A percentile compares a stretch with the other conserved stretches of the same genome.
Conservation (phyloP, 768 basidiomycete species). For the Antrodiella citrinella region DNA sequence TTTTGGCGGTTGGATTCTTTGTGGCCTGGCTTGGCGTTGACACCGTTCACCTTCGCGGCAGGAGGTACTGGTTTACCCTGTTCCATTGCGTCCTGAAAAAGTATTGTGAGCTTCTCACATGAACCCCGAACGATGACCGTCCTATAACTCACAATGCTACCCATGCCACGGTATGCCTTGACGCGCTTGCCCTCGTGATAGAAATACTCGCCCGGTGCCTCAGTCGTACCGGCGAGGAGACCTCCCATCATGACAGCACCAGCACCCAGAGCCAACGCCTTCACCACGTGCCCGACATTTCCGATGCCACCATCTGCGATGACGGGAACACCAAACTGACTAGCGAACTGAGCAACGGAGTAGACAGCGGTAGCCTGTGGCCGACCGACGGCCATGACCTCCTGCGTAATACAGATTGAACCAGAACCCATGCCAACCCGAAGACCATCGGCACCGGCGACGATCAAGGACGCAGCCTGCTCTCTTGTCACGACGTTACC, state of each 20-base stretch:
- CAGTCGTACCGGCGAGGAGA: slow-evolving; percentile 89
- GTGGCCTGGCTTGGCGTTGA: slow-evolving; percentile 17
- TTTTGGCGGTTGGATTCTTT: slow-evolving; percentile 43
- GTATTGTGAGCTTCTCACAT: neutral
- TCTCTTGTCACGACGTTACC: slow-evolving; percentile 98
- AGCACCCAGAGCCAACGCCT: slow-evolving; percentile 90
- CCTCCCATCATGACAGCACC: slow-evolving; percentile 99
- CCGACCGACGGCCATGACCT: slow-evolving; percentile 97
- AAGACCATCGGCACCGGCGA: slow-evolving; percentile 91
- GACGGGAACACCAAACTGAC: slow-evolving; percentile 90
- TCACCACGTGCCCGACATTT: slow-evolving; percentile 97
- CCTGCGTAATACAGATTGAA: slow-evolving; percentile 98
- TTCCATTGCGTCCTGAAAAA: slow-evolving; percentile 74
- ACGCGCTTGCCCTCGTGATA: slow-evolving; percentile 99
- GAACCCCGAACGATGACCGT: no score
- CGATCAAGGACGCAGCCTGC: slow-evolving; percentile 90
- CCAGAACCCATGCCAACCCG: slow-evolving; percentile 98
- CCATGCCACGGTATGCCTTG: slow-evolving; percentile 99
- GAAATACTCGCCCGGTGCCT: slow-evolving; percentile 98
- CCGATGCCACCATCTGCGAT: slow-evolving; percentile 94
- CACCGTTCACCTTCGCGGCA: slow-evolving; percentile 19
- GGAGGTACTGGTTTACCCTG: slow-evolving; percentile 46
- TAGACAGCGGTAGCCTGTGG: slow-evolving; percentile 99
- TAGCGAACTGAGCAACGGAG: slow-evolving; percentile 89
- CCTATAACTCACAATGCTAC: slow-evolving; percentile 62